These are phyloP conservation scores for Globisporangium acanthophoron DNA, from an alignment of 352 stramenopile species.

Conservation along the genomic window DNA sequence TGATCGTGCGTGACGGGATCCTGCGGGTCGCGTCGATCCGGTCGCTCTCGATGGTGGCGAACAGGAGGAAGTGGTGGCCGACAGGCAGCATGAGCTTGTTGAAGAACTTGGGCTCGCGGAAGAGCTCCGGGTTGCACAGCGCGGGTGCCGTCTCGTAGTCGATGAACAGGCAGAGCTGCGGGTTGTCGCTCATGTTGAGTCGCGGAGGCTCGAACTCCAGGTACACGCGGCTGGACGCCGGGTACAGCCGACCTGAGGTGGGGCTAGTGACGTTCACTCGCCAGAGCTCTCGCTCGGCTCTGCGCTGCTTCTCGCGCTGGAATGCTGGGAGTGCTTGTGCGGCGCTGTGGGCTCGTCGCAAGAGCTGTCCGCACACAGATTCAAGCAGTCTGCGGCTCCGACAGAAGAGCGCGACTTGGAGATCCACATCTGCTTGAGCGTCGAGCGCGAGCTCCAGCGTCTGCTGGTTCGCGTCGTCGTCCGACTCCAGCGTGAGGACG, in stretches of 20 bases:
- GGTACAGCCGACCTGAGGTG: slow-evolving; percentile 19
- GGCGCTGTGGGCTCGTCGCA: slow-evolving; percentile 20
- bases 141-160: slow-evolving; percentile 17
- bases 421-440: slow-evolving; percentile 20
- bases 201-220: slow-evolving; percentile 32
- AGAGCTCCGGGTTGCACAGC: slow-evolving; percentile 21
- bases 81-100: slow-evolving; percentile 7
- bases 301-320: slow-evolving; percentile 3
- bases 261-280: slow-evolving; percentile 28
- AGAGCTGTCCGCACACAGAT: slow-evolving; percentile 24
- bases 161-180: slow-evolving; percentile 37
- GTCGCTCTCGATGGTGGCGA: slow-evolving; percentile 11
- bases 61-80: slow-evolving; percentile 40
- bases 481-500: slow-evolving; percentile 5
- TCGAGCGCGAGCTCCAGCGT: slow-evolving; percentile 14
- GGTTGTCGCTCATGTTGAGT: slow-evolving; percentile 8
- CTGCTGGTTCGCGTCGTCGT: slow-evolving; percentile 3
- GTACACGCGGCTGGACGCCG: slow-evolving; percentile 32
- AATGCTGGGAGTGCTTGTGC: slow-evolving; percentile 14
- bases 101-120: slow-evolving; percentile 34
- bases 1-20: neutral
- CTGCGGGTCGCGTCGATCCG: neutral
- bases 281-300: neutral
- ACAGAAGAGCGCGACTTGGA: slow-evolving; percentile 38
- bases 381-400: slow-evolving; percentile 16